Evolutionary conservation across 208 protist species (phyloP).

Genomic region (Acanthamoeba triangularis): DNA sequence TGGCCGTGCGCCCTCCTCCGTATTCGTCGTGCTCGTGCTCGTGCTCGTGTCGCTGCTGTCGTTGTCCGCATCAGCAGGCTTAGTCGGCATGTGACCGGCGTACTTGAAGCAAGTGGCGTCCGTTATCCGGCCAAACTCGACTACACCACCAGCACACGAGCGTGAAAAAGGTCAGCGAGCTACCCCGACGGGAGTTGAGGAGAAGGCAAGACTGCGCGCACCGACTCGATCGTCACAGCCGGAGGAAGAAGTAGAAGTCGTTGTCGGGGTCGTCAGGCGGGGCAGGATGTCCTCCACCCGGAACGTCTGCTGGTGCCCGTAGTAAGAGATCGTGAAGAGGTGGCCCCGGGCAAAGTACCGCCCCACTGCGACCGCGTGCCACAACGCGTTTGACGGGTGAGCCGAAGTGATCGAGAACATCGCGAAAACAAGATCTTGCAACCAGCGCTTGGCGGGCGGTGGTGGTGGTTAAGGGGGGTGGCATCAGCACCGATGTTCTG

Average conservation of each 20-base stretch:
- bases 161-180: neutral
- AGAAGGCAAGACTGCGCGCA: neutral
- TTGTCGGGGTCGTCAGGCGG: neutral
- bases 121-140: neutral
- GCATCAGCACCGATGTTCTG: neutral
- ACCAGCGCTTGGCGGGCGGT: neutral
- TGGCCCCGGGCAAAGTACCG: neutral
- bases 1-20: neutral
- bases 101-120: conserved; percentile 20
- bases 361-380: neutral
- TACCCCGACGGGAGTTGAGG: neutral
- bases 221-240: neutral
- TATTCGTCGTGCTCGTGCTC: neutral
- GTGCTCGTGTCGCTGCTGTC: too few species aligned
- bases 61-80: neutral
- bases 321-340: conserved; percentile 44
- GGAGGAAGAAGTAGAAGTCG: neutral
- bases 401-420: neutral
- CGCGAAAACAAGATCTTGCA: too few species aligned
- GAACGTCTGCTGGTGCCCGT: conserved; percentile 55
- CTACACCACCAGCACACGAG: neutral
- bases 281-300: conserved; percentile 11
- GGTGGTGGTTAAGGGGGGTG: neutral
- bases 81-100: neutral
- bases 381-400: neutral